Evolutionary conservation across 306 rosid genomes (phyloP).

Genomic region (Inga oerstediana): DNA sequence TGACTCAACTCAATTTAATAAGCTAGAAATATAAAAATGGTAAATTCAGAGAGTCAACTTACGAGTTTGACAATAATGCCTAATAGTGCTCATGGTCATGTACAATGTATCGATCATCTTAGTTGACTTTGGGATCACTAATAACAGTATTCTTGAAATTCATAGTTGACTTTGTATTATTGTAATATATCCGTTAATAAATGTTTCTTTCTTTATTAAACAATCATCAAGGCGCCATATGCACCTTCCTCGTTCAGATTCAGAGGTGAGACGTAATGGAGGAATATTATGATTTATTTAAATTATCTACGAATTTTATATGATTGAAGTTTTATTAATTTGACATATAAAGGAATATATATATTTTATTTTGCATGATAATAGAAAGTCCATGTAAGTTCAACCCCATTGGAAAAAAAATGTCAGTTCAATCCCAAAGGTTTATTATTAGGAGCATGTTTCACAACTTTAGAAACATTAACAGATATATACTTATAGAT

Average conservation of each 20-base stretch:
- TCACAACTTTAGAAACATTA: background rate
- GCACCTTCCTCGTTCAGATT: background rate
- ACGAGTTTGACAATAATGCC: too few species aligned
- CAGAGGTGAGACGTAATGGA: background rate
- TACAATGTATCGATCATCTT: background rate
- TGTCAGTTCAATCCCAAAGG: background rate
- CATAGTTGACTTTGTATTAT: constrained; percentile 2
- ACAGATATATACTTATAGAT: too few species aligned
- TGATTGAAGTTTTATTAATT: background rate
- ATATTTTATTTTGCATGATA: background rate
- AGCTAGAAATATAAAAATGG: too few species aligned
- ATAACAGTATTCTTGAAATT: background rate
- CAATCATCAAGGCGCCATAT: background rate
- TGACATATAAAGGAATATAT: background rate
- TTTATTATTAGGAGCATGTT: background rate
- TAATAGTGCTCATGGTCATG: background rate
- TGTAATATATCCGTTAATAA: background rate
- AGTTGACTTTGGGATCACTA: background rate
- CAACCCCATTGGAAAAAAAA: background rate
- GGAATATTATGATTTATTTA: background rate
- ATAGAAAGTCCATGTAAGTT: background rate
- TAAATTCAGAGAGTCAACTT: too few species aligned
- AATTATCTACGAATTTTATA: background rate
- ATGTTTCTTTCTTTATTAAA: constrained; percentile 9
- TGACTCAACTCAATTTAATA: too few species aligned